Percentiles rank a stretch among this genome's conserved stretches.
These are phyloP conservation scores for Tylopilus vinaceipallidus DNA, from an alignment of 768 basidiomycete genomes.

Conservation along the genomic window DNA sequence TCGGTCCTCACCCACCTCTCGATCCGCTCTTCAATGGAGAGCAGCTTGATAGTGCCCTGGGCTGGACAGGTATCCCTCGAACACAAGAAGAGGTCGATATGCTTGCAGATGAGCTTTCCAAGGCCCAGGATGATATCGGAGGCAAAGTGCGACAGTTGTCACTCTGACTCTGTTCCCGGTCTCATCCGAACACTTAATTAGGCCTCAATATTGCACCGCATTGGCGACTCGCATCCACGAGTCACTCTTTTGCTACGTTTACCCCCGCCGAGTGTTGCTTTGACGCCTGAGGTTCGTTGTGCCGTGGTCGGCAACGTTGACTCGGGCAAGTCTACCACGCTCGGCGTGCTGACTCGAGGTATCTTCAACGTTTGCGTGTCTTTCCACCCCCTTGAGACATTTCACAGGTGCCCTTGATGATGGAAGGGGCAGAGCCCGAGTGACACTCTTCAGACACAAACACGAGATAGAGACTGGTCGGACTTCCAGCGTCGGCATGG, in stretches of 20 bases:
- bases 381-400: constrained; percentile 11
- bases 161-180: background rate
- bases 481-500: constrained; percentile 96
- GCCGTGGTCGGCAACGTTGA: constrained; percentile 96
- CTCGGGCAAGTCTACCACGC: constrained; percentile 91
- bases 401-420: constrained; percentile 70
- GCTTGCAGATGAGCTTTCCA: constrained; percentile 43
- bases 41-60: constrained; percentile 39
- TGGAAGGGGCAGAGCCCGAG: constrained; percentile 77
- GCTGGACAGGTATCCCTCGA: constrained; percentile 53
- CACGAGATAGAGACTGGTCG: constrained; percentile 96
- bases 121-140: constrained; percentile 70
- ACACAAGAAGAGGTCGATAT: constrained; percentile 51
- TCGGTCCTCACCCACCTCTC: constrained; percentile 66
- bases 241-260: constrained; percentile 64
- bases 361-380: constrained; percentile 22
- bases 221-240: constrained; percentile 48
- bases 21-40: constrained; percentile 55
- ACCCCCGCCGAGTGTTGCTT: constrained; percentile 70
- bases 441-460: constrained; percentile 92
- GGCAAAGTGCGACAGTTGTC: constrained; percentile 55
- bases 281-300: constrained; percentile 90
- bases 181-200: constrained; percentile 23
- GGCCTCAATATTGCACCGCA: constrained; percentile 57
- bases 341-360: constrained; percentile 95